These are phyloP conservation scores for Schizonepeta tenuifolia DNA, from an alignment of 257 asterid genomes.

Conservation along the genomic window DNA sequence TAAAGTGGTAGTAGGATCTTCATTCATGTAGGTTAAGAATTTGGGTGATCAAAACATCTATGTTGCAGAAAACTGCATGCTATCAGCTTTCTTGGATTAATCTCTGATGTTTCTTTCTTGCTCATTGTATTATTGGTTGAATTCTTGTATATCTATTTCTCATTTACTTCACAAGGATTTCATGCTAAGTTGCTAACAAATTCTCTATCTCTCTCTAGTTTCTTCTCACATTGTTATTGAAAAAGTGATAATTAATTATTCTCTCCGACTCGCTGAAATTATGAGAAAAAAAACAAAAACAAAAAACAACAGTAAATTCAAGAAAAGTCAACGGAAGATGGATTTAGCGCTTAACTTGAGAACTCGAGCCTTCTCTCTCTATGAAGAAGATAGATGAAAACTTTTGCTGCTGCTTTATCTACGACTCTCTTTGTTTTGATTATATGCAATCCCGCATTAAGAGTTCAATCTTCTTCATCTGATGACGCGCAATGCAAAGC, in stretches of 20 bases:
- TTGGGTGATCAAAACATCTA: constrained; percentile 13
- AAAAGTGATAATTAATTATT: too few species aligned
- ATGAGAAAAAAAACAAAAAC: not conserved
- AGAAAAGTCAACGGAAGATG: not conserved
- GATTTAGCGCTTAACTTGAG: not conserved
- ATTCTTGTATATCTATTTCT: constrained; percentile 36
- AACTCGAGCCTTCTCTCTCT: not conserved
- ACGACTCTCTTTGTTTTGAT: constrained; percentile 22
- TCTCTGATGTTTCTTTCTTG: constrained; percentile 26
- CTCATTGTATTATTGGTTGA: constrained; percentile 26
- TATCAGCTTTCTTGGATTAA: constrained; percentile 23
- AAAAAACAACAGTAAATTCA: too few species aligned
- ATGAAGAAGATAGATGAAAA: constrained; percentile 33
- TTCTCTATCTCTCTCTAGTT: not conserved
- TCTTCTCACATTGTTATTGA: too few species aligned
- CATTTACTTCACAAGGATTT: constrained; percentile 21
- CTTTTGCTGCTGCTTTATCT: constrained; percentile 30
- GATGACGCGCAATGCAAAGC: constrained; percentile 58
- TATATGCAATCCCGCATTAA: constrained; percentile 12
- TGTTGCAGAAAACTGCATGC: constrained; percentile 28
- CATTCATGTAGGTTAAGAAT: constrained; percentile 28
- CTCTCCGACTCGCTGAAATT: too few species aligned
- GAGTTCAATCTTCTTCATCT: constrained; percentile 31
- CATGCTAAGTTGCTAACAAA: not conserved
- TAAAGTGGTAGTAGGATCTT: constrained; percentile 43